phyloP scores from a whole-genome alignment of 495 filamentous ascomycete species.

The Poronia punctata region DNA sequence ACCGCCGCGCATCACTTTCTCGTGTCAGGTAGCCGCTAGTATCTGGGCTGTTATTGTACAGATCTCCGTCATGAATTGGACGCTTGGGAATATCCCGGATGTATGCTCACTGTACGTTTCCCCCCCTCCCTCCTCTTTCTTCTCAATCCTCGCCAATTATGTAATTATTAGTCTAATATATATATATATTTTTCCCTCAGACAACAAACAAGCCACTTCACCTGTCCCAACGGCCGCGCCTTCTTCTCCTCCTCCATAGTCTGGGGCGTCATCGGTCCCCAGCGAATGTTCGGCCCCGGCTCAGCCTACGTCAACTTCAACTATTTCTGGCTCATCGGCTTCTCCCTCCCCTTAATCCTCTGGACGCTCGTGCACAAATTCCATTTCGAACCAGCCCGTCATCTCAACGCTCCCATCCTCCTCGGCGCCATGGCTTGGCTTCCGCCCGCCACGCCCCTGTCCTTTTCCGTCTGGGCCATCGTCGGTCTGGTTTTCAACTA shows the following conservation, averaged over 20 bases:
- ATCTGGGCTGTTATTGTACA: constrained; percentile 55
- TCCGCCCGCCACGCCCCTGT: constrained; percentile 52
- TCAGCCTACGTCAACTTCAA: constrained; percentile 52
- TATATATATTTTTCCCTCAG: too few species aligned
- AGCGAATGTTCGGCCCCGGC: constrained; percentile 49
- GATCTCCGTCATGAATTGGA: constrained; percentile 55
- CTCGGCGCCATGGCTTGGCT: constrained; percentile 52
- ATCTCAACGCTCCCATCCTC: constrained; percentile 52
- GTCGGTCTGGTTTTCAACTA: constrained; percentile 54
- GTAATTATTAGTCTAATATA: too few species aligned
- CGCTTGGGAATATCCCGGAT: constrained; percentile 45
- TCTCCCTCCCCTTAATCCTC: constrained; percentile 40
- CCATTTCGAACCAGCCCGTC: constrained; percentile 36
- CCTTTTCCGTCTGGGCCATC: constrained; percentile 53
- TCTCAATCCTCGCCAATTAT: too few species aligned
- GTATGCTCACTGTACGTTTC: constrained; percentile 38
- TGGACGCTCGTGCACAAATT: constrained; percentile 47
- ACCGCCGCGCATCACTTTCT: constrained; percentile 53
- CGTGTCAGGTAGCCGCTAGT: constrained; percentile 47
- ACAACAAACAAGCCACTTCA: constrained; percentile 45
- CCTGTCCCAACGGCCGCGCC: constrained; percentile 54
- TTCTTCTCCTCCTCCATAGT: constrained; percentile 51
- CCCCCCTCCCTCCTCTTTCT: too few species aligned
- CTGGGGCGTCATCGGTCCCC: constrained; percentile 54
- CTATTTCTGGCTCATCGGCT: constrained; percentile 54